Evolutionary conservation across 75 land plant genomes (phyloP).

Genomic region (Cryptomeria japonica): DNA sequence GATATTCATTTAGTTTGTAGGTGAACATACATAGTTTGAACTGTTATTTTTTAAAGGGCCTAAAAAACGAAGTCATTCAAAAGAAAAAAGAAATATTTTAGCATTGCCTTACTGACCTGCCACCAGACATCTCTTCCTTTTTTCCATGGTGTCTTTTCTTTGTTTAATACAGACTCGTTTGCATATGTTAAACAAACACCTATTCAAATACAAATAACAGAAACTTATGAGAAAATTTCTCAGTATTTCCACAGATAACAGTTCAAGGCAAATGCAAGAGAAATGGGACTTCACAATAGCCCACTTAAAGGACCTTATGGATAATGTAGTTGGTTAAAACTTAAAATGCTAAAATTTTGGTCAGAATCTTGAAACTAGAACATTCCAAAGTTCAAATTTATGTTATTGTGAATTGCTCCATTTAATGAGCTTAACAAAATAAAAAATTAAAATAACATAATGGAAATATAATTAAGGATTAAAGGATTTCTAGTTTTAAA

Average conservation of each 20-base stretch:
- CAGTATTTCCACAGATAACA: neutral
- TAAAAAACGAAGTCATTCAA: neutral
- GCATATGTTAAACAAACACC: slow-evolving; percentile 77
- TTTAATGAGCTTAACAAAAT: neutral
- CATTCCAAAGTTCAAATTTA: neutral
- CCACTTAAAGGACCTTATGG: neutral
- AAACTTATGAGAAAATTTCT: neutral
- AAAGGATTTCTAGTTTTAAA: neutral
- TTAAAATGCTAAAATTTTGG: neutral
- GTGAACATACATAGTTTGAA: neutral
- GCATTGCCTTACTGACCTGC: slow-evolving; percentile 64
- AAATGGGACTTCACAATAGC: neutral
- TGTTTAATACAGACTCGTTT: slow-evolving; percentile 62
- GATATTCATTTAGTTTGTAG: too few relatives aligned
- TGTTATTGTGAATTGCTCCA: neutral
- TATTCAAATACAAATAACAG: slow-evolving; percentile 25
- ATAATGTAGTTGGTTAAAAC: neutral
- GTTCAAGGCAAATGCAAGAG: neutral
- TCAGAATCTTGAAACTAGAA: neutral
- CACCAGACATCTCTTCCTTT: slow-evolving; percentile 93
- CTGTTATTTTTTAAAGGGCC: neutral
- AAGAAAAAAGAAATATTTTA: neutral
- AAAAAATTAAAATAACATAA: neutral
- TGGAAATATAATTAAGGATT: neutral
- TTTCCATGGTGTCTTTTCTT: slow-evolving; percentile 76